Base-by-base conservation (phyloP, 768 basidiomycete genomes). In the Gloeopeniophorella convolvens region DNA sequence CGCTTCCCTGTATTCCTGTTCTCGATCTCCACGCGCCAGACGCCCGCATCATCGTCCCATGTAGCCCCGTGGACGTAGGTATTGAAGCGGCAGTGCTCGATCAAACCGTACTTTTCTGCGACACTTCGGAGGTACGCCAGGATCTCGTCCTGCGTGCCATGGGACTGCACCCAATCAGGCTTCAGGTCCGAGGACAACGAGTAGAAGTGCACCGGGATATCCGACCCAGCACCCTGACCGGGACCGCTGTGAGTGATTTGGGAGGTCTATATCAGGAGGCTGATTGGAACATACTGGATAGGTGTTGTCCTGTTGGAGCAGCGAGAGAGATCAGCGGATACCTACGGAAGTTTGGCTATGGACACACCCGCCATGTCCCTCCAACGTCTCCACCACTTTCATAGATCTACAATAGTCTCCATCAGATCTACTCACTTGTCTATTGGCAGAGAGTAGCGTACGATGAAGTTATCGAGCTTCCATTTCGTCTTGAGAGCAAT, bases 351-450 rank as follows among this genome's bases (percentile, higher is more conserved):
- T 6, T 6, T 12, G 26, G 24, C 24, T 15, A 3, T 20, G 12
- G n/a, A 39, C 46, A 3, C 31, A 48, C 46, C 26, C 35, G 15
- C 46, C 46, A 48, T 10, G 46, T 48, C 21, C 46, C 46, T 10
- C 35, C 46, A 26, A 48, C 23, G 12, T 48, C 46, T n/a, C n/a
- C 26, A 28, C 18, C 46, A 9, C 18, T 26, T 26, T 48, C 46
- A 39, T 37, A 24, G 11, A 48, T 48, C 46, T 48, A 28, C 5
- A 27, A 35, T 18, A 26, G 12, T n/a, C n/a, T n/a, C n/a, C n/a
- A n/a, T n/a, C n/a, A n/a, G n/a, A n/a, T 18, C 4, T 13, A 39
- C 18, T 46, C 9, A 37, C 20, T 9, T 0, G 42, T 11, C 42
- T 15, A 42, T 4, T 12, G 18, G 5, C 12, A 21, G 2, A 15